These are phyloP conservation scores for Cyclotella sp. DNA, from an alignment of 108 stramenopile genomes.

Conservation along the genomic window DNA sequence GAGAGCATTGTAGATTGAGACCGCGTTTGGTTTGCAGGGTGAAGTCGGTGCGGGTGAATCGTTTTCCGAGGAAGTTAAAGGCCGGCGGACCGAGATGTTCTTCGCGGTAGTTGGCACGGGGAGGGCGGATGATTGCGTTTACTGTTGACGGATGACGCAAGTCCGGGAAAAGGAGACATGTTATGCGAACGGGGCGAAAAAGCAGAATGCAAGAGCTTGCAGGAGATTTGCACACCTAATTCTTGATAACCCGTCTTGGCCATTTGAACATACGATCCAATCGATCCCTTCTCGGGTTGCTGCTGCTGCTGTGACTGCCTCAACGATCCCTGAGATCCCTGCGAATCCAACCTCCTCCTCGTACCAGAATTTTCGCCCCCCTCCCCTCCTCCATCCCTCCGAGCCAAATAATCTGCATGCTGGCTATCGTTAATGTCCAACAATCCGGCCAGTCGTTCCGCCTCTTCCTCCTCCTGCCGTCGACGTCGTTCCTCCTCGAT, in stretches of 20 bases:
- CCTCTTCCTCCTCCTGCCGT: conserved; percentile 32
- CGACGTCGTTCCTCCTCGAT: conserved; percentile 22
- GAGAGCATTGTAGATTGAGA: conserved; percentile 87
- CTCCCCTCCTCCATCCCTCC: background rate
- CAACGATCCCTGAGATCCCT: conserved; percentile 16
- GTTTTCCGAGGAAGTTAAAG: conserved; percentile 82
- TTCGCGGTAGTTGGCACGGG: conserved; percentile 55
- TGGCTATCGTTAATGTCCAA: conserved; percentile 43
- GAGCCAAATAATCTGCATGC: conserved; percentile 32
- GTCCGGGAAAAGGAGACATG: background rate
- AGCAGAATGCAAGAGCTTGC: background rate
- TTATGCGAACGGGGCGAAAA: background rate
- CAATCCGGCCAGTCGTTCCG: conserved; percentile 38
- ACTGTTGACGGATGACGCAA: conserved; percentile 40
- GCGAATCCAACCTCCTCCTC: conserved; percentile 24
- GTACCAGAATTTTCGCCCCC: conserved; percentile 5
- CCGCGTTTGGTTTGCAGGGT: conserved; percentile 90
- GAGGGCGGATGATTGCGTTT: conserved; percentile 83
- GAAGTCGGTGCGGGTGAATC: conserved; percentile 95
- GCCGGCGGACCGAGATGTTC: conserved; percentile 87
- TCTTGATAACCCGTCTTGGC: conserved; percentile 71
- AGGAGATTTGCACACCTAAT: background rate
- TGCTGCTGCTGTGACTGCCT: conserved; percentile 34
- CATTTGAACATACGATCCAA: conserved; percentile 69
- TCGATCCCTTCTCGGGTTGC: conserved; percentile 49